Base-by-base conservation (phyloP, 148 eudicot genomes). In the Rheum nobile region DNA sequence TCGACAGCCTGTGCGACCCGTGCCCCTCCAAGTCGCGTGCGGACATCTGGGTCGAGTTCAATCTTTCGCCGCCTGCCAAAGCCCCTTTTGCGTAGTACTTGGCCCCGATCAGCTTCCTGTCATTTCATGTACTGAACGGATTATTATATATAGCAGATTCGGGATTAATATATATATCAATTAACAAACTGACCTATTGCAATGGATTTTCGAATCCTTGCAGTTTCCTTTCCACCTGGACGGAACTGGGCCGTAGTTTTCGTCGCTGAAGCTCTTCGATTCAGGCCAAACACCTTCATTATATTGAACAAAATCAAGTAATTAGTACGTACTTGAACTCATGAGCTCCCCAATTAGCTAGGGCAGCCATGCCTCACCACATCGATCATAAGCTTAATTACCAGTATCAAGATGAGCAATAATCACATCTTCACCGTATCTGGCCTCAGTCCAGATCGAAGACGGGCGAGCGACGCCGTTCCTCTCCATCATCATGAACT, bases 361-460 rank as follows among this genome's bases (percentile, higher is more conserved):
- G 10, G 6, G 2, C 6, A 37, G 2, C 39, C 39, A 37, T 37
- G 39, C 6, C 39, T n/a, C 2, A 41, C 10, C 10, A n/a, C 19
- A 4, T 4, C 19, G 0, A 50, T n/a, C 55, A 50, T 0, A n/a
- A 50, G n/a, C n/a, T n/a, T 1, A 50, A 6, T 48, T 81, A 93
- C 97, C 98, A 29, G 97, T 89, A 71, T 93, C 97, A 82, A 93
- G 87, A 77, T 91, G 91, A 41, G 81, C 98, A 39, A 94, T 94
- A 55, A 94, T 91, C 5, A 87, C 85, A 75, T 91, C 87, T 87
- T 91, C 86, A 1, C 98, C 98, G 35, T 82, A 94, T 72, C 87
- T 79, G 0, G 98, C 90, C 85, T 88, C 83, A 50, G 77, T 80
- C 97, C 97, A 94, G 4, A 86, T 65, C 4, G 96, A 91, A 65